Evolutionary conservation across 306 rosid genomes (phyloP), one percentile per base, ranked within the genome.

Genomic region (Cucurbita maxima): DNA sequence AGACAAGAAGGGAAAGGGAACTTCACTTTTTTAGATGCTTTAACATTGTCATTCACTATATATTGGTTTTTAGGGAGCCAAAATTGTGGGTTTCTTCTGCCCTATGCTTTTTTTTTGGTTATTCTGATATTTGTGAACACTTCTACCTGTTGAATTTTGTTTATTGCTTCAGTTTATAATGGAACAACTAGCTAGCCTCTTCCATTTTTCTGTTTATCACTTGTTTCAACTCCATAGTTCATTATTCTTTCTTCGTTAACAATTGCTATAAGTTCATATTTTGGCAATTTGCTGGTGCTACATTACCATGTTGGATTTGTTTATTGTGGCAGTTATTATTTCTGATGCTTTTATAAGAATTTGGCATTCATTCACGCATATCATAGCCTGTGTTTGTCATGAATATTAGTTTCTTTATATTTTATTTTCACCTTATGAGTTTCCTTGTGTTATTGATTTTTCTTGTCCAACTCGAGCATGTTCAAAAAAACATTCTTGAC

Each of bases 1-100:
- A 68, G 84, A 81, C 81, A 81, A 81, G 81, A 81, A 81, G 63
- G 84, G 84, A 22, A 81, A 77, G 84, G 79, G 84, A 58, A 77
- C 84, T 60, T 81, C 84, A 5, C 79, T 81, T 36, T 81, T 81
- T 75, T 81, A 81, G 73, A 48, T 22, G 58, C 25, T 13, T 41
- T 63, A 63, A 41, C 73, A 48, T 48, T 69, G 58, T 50, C 44
- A n/a, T 47, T 48, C 19, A 69, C 73, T 48, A 69, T 69, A 14
- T 47, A 13, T 52, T 63, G 71, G n/a, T 40, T 19, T 41, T 18
- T 63, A 63, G 71, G 34, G 71, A 63, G 51, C 43, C 34, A n/a
- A 19, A 63, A 67, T 45, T 44, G 38, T 20, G 72, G 54, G 55
- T 6, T 45, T 12, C 1, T 67, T 45, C 12, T 43, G 54, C 18